Conservation (phyloP, 2,329 filamentous ascomycete species). For the Fusarium sp. region DNA sequence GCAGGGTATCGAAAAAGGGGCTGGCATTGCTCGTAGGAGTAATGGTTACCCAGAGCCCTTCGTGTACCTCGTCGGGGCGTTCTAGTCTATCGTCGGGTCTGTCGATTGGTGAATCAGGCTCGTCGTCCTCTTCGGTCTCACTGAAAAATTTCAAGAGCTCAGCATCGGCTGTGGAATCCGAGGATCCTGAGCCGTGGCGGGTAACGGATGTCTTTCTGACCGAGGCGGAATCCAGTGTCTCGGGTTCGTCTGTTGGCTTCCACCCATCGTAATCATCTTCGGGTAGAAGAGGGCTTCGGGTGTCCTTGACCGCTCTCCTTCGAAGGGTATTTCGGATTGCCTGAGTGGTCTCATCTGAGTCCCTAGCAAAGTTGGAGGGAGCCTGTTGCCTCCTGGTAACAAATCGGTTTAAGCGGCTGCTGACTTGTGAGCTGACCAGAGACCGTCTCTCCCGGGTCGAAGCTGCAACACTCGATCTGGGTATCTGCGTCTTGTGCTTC, state of each 20-base stretch:
- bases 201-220: constrained; percentile 9
- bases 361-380: constrained; percentile 5
- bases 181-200: constrained; percentile 1
- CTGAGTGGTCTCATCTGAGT: constrained; percentile 20
- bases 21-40: constrained; percentile 90
- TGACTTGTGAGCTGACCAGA: not conserved
- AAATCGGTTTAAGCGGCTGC: constrained; percentile 16
- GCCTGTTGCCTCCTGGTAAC: constrained; percentile 23
- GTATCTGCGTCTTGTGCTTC: constrained; percentile 18
- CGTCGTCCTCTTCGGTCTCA: constrained; percentile 42
- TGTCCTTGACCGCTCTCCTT: constrained; percentile 19
- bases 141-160: constrained; percentile 36
- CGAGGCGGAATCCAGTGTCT: constrained; percentile 17
- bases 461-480: constrained; percentile 11
- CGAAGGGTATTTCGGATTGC: constrained; percentile 1
- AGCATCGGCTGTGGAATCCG: constrained; percentile 13
- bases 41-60: constrained; percentile 96
- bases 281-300: constrained; percentile 30
- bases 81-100: constrained; percentile 37
- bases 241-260: not conserved
- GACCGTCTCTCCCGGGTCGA: constrained; percentile 34
- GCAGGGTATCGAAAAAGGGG: constrained; percentile 93
- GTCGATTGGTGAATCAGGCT: constrained; percentile 42
- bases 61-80: constrained; percentile 52
- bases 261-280: constrained; percentile 26